These are phyloP conservation scores for Acanthamoeba royreba DNA, from an alignment of 208 protist genomes.

Conservation along the genomic window DNA sequence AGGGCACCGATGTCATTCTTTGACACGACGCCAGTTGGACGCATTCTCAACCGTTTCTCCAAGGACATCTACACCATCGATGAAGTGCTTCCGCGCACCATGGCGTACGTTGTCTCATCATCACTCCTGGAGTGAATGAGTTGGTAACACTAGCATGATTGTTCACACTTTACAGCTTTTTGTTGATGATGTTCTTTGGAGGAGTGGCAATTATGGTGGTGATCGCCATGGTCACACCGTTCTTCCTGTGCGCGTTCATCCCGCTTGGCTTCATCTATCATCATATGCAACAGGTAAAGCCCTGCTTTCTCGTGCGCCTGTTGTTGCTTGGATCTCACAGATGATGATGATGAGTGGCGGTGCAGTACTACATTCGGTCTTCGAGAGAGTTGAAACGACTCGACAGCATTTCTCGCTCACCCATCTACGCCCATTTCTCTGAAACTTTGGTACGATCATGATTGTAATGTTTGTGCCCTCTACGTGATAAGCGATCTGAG, in stretches of 20 bases:
- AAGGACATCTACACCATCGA: constrained; percentile 63
- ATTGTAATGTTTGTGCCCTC: no score
- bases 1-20: constrained; percentile 81
- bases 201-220: constrained; percentile 60
- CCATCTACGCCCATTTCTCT: constrained; percentile 88
- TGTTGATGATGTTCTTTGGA: not conserved
- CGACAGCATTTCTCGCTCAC: constrained; percentile 76
- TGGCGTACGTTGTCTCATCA: not conserved
- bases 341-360: not conserved
- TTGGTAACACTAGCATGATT: no score
- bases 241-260: constrained; percentile 54
- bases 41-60: constrained; percentile 79
- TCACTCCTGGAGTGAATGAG: not conserved
- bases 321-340: no score
- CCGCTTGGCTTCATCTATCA: constrained; percentile 51
- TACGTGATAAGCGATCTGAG: not conserved
- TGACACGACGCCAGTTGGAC: constrained; percentile 80
- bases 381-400: constrained; percentile 62
- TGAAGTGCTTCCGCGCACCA: not conserved
- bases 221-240: constrained; percentile 63
- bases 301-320: not conserved
- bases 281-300: constrained; percentile 42
- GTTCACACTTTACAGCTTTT: not conserved
- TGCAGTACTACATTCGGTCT: constrained; percentile 50
- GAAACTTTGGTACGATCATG: constrained; percentile 84